These are phyloP conservation scores for Punctularia strigosozonata DNA, from an alignment of 768 basidiomycete genomes.

Conservation along the genomic window DNA sequence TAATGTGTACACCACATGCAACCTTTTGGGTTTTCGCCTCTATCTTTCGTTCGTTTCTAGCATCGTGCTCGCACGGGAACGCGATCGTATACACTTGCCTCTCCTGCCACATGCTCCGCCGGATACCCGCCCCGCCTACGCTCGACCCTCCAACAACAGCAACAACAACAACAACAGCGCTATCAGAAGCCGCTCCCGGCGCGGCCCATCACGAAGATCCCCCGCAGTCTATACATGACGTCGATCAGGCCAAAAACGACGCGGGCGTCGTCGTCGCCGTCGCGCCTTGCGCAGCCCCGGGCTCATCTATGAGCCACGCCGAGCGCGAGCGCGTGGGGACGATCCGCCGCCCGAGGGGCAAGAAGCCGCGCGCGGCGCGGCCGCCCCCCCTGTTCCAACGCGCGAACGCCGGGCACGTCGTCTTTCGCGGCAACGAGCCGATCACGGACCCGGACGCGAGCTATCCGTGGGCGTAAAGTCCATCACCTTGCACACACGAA, in stretches of 20 bases:
- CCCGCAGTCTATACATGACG: background rate
- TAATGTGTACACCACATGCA: background rate
- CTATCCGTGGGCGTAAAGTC: no score
- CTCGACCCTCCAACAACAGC: constrained; percentile 9
- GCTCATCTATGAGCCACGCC: no score
- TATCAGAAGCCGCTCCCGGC: background rate
- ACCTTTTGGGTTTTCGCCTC: background rate
- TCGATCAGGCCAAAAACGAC: background rate
- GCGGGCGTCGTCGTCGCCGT: no score
- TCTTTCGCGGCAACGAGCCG: constrained; percentile 53
- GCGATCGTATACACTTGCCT: constrained; percentile 46
- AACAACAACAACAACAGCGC: background rate
- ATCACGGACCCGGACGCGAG: constrained; percentile 1
- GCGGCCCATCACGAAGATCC: no score
- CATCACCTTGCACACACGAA: no score
- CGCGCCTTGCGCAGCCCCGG: no score
- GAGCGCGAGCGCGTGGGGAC: no score
- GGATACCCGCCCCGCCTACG: constrained; percentile 55
- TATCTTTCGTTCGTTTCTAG: constrained; percentile 13
- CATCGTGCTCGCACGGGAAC: constrained; percentile 37
- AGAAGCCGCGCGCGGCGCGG: constrained; percentile 21
- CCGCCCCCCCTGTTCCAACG: constrained; percentile 50
- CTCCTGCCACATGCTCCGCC: constrained; percentile 42
- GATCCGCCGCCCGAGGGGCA: no score
- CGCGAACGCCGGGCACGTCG: constrained; percentile 47